Evolutionary conservation across 805 yeast species (phyloP), one percentile per base, ranked within the genome.

Genomic region (Diddensiella santjacobensis): DNA sequence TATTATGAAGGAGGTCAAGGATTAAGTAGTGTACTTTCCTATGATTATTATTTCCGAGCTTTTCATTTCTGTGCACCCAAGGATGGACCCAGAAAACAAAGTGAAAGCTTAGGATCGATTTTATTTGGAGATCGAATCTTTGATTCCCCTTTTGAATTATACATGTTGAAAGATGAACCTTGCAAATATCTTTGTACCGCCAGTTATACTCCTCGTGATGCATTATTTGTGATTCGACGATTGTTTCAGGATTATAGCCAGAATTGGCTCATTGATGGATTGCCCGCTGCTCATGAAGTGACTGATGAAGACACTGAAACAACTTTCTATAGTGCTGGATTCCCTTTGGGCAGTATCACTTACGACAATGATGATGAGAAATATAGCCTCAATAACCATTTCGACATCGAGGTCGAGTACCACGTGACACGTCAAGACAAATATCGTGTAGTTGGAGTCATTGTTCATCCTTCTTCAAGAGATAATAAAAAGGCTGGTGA

Each of bases 41-140:
- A 60, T 56, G 70, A 75, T 61, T 69, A 91, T 68, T 93, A 93
- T 68, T 83, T 83, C 68, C 81, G 83, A 29, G 80, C 81, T 55
- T 83, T 93, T 62, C 87, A 84, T 60, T 87, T 90, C 67, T 93
- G 99, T 68, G 64, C 66, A 49, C 98, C 98, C 0, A 65, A 69
- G 48, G 80, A 70, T 22, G 88, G 87, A 1, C 80, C 64, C 24
- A 43, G 59, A 48, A 84, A 84, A 58, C 96, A 88, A 64, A 80
- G 87, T 54, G 98, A 89, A 68, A 83, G 95, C 8, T 74, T 93
- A 45, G 99, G 99, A 5, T 83, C 97, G 1, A 84, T 93, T 56
- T 77, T 93, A 50, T 89, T 93, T 65, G 99, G 99, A 55, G 99
- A 93, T 68, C 77, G 99, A 64, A 89, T 93, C 54, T 89, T 86